Percentiles rank a stretch among this genome's conserved stretches.
Conservation (phyloP, 2,329 filamentous ascomycete species). For the Cladophialophora carrionii region DNA sequence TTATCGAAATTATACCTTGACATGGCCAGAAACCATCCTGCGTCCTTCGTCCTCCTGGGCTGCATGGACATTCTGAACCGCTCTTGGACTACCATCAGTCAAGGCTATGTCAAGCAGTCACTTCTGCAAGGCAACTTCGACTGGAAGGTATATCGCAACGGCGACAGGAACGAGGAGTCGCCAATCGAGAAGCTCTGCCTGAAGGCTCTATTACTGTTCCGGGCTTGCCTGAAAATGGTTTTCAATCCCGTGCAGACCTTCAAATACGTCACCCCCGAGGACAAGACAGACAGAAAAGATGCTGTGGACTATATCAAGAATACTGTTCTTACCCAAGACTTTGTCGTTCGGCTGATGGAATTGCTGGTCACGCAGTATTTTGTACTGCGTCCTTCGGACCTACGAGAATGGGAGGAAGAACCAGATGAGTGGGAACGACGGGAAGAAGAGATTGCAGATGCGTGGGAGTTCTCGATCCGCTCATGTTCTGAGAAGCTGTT, state of each 20-base stretch:
- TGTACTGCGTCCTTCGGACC: constrained; percentile 79
- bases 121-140: constrained; percentile 35
- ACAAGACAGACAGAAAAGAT: constrained; percentile 73
- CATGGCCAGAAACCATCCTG: constrained; percentile 77
- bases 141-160: constrained; percentile 51
- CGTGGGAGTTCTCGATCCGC: constrained; percentile 89
- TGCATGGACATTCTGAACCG: constrained; percentile 75
- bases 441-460: constrained; percentile 80
- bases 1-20: constrained; percentile 89
- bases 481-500: constrained; percentile 94
- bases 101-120: constrained; percentile 32
- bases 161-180: constrained; percentile 53
- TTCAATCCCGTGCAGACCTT: constrained; percentile 81
- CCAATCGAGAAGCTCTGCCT: constrained; percentile 78
- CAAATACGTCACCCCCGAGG: constrained; percentile 74
- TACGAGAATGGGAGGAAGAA: constrained; percentile 90
- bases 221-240: constrained; percentile 81
- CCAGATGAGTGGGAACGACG: constrained; percentile 94
- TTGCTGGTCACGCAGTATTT: constrained; percentile 85
- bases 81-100: constrained; percentile 80
- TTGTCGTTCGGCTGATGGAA: constrained; percentile 81
- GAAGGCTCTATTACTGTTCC: constrained; percentile 78
- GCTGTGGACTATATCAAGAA: constrained; percentile 71
- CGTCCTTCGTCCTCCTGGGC: constrained; percentile 79
- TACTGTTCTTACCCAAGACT: constrained; percentile 72